Evolutionary conservation across 2,329 filamentous ascomycete genomes (phyloP).

Genomic region (Nannizzia gypsea): DNA sequence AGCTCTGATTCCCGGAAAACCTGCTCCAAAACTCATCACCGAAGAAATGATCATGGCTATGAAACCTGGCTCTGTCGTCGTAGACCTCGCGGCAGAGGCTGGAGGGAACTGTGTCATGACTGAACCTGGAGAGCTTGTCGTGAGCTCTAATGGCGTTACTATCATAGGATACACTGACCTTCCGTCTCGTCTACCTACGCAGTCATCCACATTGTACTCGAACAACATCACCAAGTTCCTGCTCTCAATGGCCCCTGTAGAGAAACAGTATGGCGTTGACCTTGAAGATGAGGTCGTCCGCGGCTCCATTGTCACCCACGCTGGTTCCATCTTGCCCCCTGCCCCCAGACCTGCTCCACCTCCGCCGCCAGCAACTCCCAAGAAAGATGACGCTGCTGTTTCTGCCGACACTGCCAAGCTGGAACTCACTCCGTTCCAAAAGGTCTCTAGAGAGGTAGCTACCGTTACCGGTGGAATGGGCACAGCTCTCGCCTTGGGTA

Average conservation of each 20-base stretch:
- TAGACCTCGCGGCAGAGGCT: conserved; percentile 77
- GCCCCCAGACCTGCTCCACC: conserved; percentile 57
- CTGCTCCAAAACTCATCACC: conserved; percentile 73
- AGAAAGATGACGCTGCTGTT: conserved; percentile 24
- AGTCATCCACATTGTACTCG: conserved; percentile 80
- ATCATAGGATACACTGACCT: conserved; percentile 81
- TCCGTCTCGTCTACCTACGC: conserved; percentile 73
- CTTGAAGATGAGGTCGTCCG: conserved; percentile 75
- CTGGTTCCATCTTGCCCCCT: conserved; percentile 63
- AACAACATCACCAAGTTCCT: conserved; percentile 90
- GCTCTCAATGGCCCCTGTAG: conserved; percentile 65
- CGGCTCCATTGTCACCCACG: conserved; percentile 68
- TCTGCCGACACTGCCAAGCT: conserved; percentile 47
- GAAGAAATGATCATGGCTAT: conserved; percentile 70
- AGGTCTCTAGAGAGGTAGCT: conserved; percentile 62
- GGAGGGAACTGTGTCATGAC: conserved; percentile 83
- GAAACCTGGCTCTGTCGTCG: conserved; percentile 80
- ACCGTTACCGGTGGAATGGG: conserved; percentile 68
- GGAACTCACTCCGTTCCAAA: conserved; percentile 70
- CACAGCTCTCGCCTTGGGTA: conserved; percentile 61
- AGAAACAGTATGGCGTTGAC: conserved; percentile 70
- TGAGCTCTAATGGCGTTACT: conserved; percentile 62
- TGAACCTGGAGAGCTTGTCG: conserved; percentile 54
- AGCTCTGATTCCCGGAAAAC: conserved; percentile 74
- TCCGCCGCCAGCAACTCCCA: conserved; percentile 37